These are phyloP conservation scores for Penicillium brasilianum DNA, from an alignment of 2,329 filamentous ascomycete species.

Conservation along the genomic window DNA sequence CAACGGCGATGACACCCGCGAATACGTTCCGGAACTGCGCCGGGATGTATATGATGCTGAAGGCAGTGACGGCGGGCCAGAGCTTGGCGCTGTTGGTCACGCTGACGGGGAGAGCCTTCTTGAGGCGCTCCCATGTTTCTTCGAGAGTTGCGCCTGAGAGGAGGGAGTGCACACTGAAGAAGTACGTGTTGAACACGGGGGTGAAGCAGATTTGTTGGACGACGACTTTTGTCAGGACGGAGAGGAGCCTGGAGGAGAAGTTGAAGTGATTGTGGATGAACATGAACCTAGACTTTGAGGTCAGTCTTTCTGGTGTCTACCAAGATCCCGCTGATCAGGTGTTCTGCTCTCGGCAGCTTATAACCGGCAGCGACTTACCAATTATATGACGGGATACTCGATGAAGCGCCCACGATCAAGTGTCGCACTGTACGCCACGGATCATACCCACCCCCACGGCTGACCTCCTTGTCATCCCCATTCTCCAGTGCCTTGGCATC, in stretches of 20 bases:
- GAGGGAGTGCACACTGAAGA: constrained; percentile 79
- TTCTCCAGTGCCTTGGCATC: constrained; percentile 21
- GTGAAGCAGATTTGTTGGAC: constrained; percentile 84
- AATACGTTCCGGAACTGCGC: constrained; percentile 82
- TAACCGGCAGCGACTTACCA: constrained; percentile 63
- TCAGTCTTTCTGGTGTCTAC: not conserved
- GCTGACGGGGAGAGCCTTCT: constrained; percentile 75
- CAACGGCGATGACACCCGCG: constrained; percentile 76
- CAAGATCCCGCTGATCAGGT: too few species aligned
- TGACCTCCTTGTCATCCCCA: constrained; percentile 40
- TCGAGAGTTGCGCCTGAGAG: constrained; percentile 69
- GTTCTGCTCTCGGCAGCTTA: too few species aligned
- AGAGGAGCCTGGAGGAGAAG: constrained; percentile 72
- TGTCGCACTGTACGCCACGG: constrained; percentile 71
- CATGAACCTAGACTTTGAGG: constrained; percentile 64
- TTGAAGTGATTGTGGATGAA: constrained; percentile 84
- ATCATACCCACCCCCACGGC: constrained; percentile 59
- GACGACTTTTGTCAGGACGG: constrained; percentile 74
- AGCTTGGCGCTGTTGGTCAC: constrained; percentile 81
- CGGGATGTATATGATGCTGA: constrained; percentile 83
- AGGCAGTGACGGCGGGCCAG: constrained; percentile 85
- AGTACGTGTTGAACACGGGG: constrained; percentile 81
- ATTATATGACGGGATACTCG: constrained; percentile 77
- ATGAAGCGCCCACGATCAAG: constrained; percentile 73
- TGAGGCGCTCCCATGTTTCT: constrained; percentile 72